A percentile compares a stretch with the other conserved stretches of the same genome.
Conservation (phyloP, 2,329 filamentous ascomycete species). For the Fusarium sp. region DNA sequence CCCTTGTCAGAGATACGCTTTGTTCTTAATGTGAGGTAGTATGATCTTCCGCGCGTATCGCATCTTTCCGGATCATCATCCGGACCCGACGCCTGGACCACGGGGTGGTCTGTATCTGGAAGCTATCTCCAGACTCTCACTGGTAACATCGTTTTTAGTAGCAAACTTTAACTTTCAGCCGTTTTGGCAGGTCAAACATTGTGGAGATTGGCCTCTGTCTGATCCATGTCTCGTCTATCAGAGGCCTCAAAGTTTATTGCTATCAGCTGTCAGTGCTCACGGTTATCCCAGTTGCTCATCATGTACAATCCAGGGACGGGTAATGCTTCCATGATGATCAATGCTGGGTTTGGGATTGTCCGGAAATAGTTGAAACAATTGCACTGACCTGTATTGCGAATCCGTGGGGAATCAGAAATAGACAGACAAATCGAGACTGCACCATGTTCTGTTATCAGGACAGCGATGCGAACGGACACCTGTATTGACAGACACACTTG, state of each 20-base stretch:
- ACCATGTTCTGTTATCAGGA: not conserved
- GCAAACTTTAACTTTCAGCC: not conserved
- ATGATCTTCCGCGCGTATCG: not conserved
- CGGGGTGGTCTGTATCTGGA: not conserved
- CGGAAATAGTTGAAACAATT: not conserved
- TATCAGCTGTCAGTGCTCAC: not conserved
- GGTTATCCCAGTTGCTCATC: not conserved
- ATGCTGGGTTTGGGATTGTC: not conserved
- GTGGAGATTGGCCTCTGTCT: not conserved
- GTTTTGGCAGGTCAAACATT: not conserved
- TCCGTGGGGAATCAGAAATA: too few species aligned
- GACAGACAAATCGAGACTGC: not conserved
- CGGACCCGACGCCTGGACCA: not conserved
- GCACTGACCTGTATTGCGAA: not conserved
- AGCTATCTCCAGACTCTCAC: not conserved
- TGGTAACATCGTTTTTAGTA: not conserved
- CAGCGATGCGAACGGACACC: not conserved
- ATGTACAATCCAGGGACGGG: not conserved
- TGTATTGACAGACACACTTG: too few species aligned
- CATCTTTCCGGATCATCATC: not conserved
- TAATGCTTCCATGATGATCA: not conserved
- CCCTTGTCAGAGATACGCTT: not conserved
- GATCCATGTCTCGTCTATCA: not conserved
- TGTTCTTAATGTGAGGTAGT: not conserved
- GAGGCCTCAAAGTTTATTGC: not conserved